Conservation (phyloP, 2,329 filamentous ascomycete genomes). For the Graphium sp. region DNA sequence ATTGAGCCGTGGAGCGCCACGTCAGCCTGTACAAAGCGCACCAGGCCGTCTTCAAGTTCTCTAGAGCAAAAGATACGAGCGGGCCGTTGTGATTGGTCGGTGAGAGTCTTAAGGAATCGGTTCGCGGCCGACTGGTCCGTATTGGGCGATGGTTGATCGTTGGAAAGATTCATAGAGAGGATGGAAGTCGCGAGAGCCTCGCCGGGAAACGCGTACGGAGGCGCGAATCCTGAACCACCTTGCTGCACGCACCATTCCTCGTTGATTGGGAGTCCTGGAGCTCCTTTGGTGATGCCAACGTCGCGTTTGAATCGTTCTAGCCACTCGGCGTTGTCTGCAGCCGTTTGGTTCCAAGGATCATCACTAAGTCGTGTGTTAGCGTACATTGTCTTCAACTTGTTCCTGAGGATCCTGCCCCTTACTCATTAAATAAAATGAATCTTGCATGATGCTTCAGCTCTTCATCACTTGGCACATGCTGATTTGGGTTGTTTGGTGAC, state of each 20-base stretch:
- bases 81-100: conserved; percentile 24
- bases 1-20: conserved; percentile 19
- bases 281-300: conserved; percentile 30
- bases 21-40: conserved; percentile 26
- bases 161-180: too few relatives aligned
- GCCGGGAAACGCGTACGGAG: conserved; percentile 33
- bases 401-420: conserved; percentile 15
- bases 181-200: too few relatives aligned
- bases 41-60: conserved; percentile 37
- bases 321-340: conserved; percentile 48
- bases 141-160: too few relatives aligned
- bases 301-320: conserved; percentile 44
- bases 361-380: conserved; percentile 22
- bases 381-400: background rate
- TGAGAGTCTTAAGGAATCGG: conserved; percentile 27
- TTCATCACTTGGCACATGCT: conserved; percentile 40
- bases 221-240: conserved; percentile 36
- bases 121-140: conserved; percentile 26
- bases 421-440: conserved; percentile 47
- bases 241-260: conserved; percentile 27
- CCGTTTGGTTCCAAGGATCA: conserved; percentile 47
- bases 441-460: conserved; percentile 47
- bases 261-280: conserved; percentile 28
- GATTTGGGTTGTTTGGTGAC: conserved; percentile 42
- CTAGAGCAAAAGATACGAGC: conserved; percentile 39